These are phyloP conservation scores for Pseudogymnoascus sp. DNA, from an alignment of 2,329 filamentous ascomycete species.

Conservation along the genomic window DNA sequence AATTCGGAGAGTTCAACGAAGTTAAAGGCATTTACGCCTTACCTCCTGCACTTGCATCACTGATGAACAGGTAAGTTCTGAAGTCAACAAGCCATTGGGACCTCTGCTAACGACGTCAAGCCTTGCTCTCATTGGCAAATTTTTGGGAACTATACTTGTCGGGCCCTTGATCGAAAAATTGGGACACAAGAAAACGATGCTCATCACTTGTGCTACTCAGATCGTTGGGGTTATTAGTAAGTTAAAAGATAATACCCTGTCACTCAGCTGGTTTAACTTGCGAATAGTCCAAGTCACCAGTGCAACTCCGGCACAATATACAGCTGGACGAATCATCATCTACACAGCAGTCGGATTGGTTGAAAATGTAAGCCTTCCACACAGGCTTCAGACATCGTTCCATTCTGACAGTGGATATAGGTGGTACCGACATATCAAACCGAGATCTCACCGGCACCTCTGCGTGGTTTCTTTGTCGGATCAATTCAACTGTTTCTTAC, in stretches of 20 bases:
- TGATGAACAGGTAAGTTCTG: background rate
- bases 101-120: background rate
- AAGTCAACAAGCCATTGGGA: background rate
- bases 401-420: background rate
- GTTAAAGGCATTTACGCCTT: background rate
- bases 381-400: background rate
- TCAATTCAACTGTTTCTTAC: background rate
- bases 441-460: background rate
- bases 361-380: background rate
- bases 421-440: background rate
- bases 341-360: background rate
- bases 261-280: background rate
- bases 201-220: slow-evolving; percentile 14
- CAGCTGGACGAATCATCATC: background rate
- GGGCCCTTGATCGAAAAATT: slow-evolving; percentile 16
- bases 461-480: background rate
- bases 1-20: slow-evolving; percentile 13
- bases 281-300: background rate
- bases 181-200: slow-evolving; percentile 15
- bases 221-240: slow-evolving; percentile 14
- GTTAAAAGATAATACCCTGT: background rate
- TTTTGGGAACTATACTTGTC: background rate
- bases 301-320: background rate
- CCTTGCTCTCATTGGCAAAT: background rate
- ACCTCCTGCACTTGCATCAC: background rate